A percentile compares a stretch with the other conserved stretches of the same genome.
Evolutionary conservation across 148 eudicot species (phyloP).

Genomic region (Vaccinium macrocarpon): DNA sequence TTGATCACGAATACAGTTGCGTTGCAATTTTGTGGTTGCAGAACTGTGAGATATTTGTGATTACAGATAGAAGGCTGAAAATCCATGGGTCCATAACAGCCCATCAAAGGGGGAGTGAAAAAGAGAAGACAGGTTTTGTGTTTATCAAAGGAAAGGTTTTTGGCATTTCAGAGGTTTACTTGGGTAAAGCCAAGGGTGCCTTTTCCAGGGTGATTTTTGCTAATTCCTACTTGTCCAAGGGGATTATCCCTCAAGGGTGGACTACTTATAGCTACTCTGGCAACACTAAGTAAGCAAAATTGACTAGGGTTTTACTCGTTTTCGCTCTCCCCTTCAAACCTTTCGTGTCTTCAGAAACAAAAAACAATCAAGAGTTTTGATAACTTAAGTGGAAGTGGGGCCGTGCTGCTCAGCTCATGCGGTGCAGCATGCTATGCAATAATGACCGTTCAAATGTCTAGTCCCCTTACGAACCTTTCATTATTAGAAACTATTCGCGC

Average conservation of each 20-base stretch:
- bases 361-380: not conserved
- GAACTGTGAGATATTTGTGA: constrained; percentile 78
- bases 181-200: constrained; percentile 71
- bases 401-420: too few relatives aligned
- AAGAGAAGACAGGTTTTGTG: constrained; percentile 64
- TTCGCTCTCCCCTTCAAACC: not conserved
- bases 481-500: too few relatives aligned
- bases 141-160: constrained; percentile 54
- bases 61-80: constrained; percentile 46
- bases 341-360: not conserved
- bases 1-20: not conserved
- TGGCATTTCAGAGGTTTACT: constrained; percentile 56
- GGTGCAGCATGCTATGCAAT: too few relatives aligned
- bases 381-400: too few relatives aligned
- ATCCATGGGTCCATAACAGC: constrained; percentile 84
- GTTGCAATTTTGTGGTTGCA: constrained; percentile 22
- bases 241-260: constrained; percentile 71
- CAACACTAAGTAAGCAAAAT: constrained; percentile 45
- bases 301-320: not conserved
- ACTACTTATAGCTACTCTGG: constrained; percentile 71
- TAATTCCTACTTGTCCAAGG: constrained; percentile 59
- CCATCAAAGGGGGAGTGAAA: constrained; percentile 38
- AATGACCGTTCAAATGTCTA: too few relatives aligned
- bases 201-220: constrained; percentile 78
- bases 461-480: too few relatives aligned